phyloP scores from a whole-genome alignment of 805 yeast species.

The Henningerozyma blattae region DNA sequence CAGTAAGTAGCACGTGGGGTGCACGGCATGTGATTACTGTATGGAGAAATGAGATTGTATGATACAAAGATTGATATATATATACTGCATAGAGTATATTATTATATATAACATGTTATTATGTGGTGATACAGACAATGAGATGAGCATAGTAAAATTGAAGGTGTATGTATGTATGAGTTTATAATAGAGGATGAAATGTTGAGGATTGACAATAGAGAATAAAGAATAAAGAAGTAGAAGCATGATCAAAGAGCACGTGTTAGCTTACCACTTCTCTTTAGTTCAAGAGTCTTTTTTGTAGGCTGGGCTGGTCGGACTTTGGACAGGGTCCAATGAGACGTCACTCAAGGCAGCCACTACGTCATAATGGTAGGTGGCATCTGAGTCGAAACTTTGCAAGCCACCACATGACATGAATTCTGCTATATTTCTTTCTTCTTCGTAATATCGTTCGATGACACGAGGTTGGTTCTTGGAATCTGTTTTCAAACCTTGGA shows the following conservation, averaged over 20 bases:
- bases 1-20: too few relatives aligned
- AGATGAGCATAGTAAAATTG: too few relatives aligned
- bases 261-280: conserved; percentile 54
- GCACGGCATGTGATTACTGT: too few relatives aligned
- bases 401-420: conserved; percentile 94
- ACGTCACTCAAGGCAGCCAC: conserved; percentile 2
- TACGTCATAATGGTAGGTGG: conserved; percentile 51
- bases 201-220: too few relatives aligned
- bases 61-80: too few relatives aligned
- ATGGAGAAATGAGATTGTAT: too few relatives aligned
- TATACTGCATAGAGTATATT: too few relatives aligned
- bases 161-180: too few relatives aligned
- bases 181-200: too few relatives aligned
- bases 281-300: conserved; percentile 79
- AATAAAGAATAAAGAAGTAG: too few relatives aligned
- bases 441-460: conserved; percentile 34
- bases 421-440: conserved; percentile 73
- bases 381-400: conserved; percentile 83
- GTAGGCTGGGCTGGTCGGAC: conserved; percentile 97
- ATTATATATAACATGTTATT: too few relatives aligned
- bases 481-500: conserved; percentile 37
- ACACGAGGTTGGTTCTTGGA: neutral
- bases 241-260: conserved; percentile 19
- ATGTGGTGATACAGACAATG: too few relatives aligned
- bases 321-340: conserved; percentile 83